Conservation (phyloP, 2,329 filamentous ascomycete genomes). For the Biscogniauxia mediterranea region DNA sequence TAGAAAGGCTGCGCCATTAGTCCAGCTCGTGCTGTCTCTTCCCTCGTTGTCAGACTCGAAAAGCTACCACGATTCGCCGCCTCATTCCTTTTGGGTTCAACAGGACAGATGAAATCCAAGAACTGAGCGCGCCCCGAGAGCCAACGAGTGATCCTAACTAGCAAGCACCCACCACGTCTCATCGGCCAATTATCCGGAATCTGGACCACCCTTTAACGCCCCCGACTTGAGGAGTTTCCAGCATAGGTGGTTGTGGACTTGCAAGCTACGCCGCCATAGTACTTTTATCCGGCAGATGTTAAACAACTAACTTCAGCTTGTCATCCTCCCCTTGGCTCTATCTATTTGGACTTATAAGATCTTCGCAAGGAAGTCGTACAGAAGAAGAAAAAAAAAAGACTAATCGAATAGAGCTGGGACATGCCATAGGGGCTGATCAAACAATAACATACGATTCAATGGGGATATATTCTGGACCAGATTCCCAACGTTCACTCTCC, state of each 20-base stretch:
- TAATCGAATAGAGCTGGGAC: constrained; percentile 11
- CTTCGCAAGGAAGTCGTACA: constrained; percentile 3
- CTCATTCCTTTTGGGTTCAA: neutral
- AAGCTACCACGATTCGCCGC: neutral
- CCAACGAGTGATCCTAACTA: constrained; percentile 3
- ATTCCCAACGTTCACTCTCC: constrained; percentile 49
- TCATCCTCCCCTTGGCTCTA: constrained; percentile 9
- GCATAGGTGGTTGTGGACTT: constrained; percentile 24
- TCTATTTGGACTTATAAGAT: neutral
- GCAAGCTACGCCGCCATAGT: constrained; percentile 24
- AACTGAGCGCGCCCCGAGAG: neutral
- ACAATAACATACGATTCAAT: constrained; percentile 41
- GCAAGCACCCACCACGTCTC: constrained; percentile 7
- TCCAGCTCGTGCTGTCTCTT: constrained; percentile 1
- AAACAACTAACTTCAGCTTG: constrained; percentile 15
- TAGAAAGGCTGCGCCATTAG: constrained; percentile 6
- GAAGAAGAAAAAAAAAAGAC: too few relatives aligned
- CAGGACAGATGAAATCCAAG: neutral
- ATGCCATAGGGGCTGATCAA: constrained; percentile 21
- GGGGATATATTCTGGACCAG: constrained; percentile 52
- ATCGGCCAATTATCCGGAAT: constrained; percentile 25
- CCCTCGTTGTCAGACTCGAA: neutral
- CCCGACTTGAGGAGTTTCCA: constrained; percentile 19
- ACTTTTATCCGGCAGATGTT: constrained; percentile 24
- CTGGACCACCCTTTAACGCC: constrained; percentile 18